These are phyloP conservation scores for Gaeumannomyces sp. DNA, from an alignment of 2,329 filamentous ascomycete species.

Conservation along the genomic window DNA sequence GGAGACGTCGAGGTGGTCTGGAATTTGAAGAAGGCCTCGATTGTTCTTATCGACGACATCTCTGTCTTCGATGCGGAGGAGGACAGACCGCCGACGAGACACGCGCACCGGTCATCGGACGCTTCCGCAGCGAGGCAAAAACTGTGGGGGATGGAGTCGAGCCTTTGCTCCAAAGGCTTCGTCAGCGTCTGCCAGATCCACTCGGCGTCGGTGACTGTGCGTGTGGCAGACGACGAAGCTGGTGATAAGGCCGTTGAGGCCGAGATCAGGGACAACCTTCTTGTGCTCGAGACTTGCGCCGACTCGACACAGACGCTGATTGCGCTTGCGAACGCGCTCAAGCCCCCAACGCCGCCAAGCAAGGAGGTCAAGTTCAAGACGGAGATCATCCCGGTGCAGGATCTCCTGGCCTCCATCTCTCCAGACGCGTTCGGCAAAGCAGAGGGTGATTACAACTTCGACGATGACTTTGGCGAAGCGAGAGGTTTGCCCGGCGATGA, in stretches of 20 bases:
- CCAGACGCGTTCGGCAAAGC: conserved; percentile 70
- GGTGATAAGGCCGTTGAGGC: conserved; percentile 66
- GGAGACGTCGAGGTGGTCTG: conserved; percentile 57
- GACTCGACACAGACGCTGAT: conserved; percentile 95
- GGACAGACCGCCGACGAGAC: conserved; percentile 30
- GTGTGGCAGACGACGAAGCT: conserved; percentile 50
- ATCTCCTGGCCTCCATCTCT: conserved; percentile 85
- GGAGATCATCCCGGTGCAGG: conserved; percentile 75
- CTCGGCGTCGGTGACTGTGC: conserved; percentile 64
- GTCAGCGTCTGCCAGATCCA: conserved; percentile 85
- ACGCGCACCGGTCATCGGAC: conserved; percentile 11
- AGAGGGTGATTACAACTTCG: conserved; percentile 56
- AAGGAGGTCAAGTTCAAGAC: conserved; percentile 83
- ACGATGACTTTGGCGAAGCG: conserved; percentile 54
- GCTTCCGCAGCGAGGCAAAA: conserved; percentile 21
- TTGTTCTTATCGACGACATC: conserved; percentile 77
- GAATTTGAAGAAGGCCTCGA: conserved; percentile 70
- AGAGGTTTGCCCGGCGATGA: conserved; percentile 19
- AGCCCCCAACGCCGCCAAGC: conserved; percentile 76
- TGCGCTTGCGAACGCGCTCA: conserved; percentile 68
- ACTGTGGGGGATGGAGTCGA: conserved; percentile 42
- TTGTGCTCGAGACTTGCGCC: conserved; percentile 90
- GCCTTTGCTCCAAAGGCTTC: conserved; percentile 63
- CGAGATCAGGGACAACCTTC: conserved; percentile 75
- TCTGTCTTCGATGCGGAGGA: conserved; percentile 33